A percentile compares a stretch with the other conserved stretches of the same genome.
Conservation (phyloP, 208 protist genomes). For the Entamoeba moshkovskii region DNA sequence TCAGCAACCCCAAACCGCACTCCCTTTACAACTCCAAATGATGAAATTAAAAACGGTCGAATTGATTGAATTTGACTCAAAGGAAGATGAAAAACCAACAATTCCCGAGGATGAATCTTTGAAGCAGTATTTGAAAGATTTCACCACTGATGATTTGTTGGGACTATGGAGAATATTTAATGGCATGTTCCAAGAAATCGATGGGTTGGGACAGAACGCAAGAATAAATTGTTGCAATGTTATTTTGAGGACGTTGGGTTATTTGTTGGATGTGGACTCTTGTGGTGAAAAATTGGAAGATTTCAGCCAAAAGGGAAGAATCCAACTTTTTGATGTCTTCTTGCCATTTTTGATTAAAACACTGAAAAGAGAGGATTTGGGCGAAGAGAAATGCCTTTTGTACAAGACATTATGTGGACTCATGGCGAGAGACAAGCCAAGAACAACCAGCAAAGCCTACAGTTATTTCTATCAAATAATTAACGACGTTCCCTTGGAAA, state of each 20-base stretch:
- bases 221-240: not conserved
- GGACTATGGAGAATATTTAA: not conserved
- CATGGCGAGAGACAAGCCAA: not conserved
- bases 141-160: not conserved
- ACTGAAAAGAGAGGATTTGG: not conserved
- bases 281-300: not conserved
- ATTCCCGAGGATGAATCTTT: not conserved
- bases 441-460: not conserved
- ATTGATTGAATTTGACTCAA: not conserved
- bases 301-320: not conserved
- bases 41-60: not conserved
- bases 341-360: not conserved
- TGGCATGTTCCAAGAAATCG: not conserved
- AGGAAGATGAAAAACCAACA: not conserved
- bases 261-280: not conserved
- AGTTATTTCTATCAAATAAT: not conserved
- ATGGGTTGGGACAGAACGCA: not conserved
- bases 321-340: not conserved
- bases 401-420: not conserved
- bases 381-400: not conserved
- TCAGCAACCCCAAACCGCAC: not conserved
- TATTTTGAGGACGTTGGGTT: not conserved
- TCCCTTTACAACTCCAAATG: not conserved
- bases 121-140: not conserved
- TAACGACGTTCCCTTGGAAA: not conserved